A percentile compares a stretch with the other conserved stretches of the same genome.
Evolutionary conservation across 257 asterid species (phyloP).

Genomic region (Striga asiatica): DNA sequence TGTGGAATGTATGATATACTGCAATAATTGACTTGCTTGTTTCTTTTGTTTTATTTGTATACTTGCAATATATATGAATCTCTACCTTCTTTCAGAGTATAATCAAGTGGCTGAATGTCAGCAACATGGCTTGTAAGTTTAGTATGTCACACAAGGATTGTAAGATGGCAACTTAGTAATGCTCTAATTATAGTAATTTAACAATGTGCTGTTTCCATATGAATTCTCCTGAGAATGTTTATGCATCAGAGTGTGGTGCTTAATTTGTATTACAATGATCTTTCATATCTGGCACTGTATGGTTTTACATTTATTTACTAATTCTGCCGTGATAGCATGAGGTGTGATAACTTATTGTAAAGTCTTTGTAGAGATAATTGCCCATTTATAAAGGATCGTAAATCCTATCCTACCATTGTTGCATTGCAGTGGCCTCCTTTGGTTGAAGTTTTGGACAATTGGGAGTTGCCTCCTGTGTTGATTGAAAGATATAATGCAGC

Average conservation of each 20-base stretch:
- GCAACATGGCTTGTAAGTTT: background rate
- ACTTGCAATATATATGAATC: background rate
- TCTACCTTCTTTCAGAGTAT: background rate
- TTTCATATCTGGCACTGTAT: background rate
- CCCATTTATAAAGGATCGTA: background rate
- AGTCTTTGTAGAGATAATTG: conserved; percentile 6
- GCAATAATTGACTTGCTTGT: background rate
- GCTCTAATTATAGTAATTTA: background rate
- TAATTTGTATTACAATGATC: background rate
- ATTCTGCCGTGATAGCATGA: background rate
- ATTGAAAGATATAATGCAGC: conserved; percentile 81
- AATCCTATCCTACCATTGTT: conserved; percentile 12
- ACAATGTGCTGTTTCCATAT: background rate
- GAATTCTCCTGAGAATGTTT: background rate
- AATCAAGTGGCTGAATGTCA: background rate
- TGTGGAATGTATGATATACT: background rate
- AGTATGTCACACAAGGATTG: background rate
- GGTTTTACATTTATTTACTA: background rate
- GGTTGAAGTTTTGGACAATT: conserved; percentile 80
- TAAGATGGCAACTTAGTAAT: conserved; percentile 2
- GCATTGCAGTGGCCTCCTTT: conserved; percentile 88
- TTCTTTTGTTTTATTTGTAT: background rate
- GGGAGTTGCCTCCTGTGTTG: conserved; percentile 94
- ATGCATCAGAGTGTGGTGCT: background rate
- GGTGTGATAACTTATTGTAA: background rate